phyloP scores from a whole-genome alignment of 1,284 basidiomycete genomes.

The Puccinia hordei region DNA sequence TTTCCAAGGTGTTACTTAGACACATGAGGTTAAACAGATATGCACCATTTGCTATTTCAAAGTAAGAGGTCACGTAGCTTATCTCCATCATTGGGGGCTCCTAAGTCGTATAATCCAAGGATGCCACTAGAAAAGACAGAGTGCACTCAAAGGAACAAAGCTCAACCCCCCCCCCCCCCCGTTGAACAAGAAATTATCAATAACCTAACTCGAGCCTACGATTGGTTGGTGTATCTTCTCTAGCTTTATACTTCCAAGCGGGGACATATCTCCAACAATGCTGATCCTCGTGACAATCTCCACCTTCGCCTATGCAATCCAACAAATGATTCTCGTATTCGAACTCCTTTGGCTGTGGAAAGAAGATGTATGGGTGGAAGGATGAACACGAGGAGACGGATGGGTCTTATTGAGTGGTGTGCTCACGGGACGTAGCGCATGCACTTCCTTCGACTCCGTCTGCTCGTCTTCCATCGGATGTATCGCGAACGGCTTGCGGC shows the following conservation, averaged over 20 bases:
- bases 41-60: no score
- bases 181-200: constrained; percentile 1
- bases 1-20: no score
- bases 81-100: no score
- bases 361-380: no score
- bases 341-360: not conserved
- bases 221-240: not conserved
- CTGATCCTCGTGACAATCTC: not conserved
- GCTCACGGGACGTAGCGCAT: constrained; percentile 23
- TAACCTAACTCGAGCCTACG: constrained; percentile 35
- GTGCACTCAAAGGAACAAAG: no score
- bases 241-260: constrained; percentile 5
- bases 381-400: not conserved
- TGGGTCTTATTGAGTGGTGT: not conserved
- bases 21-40: no score
- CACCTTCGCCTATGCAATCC: constrained; percentile 31
- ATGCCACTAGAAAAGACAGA: no score
- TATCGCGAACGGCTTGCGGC: not conserved
- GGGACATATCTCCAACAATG: constrained; percentile 16
- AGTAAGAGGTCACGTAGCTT: no score
- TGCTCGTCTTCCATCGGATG: constrained; percentile 9
- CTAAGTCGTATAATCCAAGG: no score
- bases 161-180: no score
- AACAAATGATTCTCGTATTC: constrained; percentile 29
- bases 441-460: constrained; percentile 29